phyloP scores from a whole-genome alignment of 805 yeast genomes.

The Teunomyces aglyptinius region DNA sequence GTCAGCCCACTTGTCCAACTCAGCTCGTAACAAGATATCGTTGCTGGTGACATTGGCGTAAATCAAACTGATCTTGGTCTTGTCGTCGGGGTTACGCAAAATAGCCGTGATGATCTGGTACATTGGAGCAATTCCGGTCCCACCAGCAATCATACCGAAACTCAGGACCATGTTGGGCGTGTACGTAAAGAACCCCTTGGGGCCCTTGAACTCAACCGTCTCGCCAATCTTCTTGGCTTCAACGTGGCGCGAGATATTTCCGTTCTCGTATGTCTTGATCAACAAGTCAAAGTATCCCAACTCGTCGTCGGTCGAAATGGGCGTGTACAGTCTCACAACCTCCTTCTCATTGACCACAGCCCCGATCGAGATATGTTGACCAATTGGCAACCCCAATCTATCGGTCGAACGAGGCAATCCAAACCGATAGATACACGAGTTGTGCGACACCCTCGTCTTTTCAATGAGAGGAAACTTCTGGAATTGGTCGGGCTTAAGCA shows the following conservation, averaged over 20 bases:
- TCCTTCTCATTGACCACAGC: slow-evolving; percentile 78
- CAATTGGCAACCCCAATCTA: slow-evolving; percentile 84
- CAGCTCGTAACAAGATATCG: slow-evolving; percentile 78
- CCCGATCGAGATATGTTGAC: slow-evolving; percentile 85
- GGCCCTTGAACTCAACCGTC: slow-evolving; percentile 76
- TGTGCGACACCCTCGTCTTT: slow-evolving; percentile 73
- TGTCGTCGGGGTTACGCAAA: slow-evolving; percentile 71
- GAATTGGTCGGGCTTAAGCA: slow-evolving; percentile 64
- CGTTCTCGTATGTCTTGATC: slow-evolving; percentile 82
- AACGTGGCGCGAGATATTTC: slow-evolving; percentile 76
- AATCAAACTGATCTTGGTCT: slow-evolving; percentile 68
- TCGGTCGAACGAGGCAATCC: slow-evolving; percentile 74
- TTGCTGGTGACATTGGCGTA: slow-evolving; percentile 80
- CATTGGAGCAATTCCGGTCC: slow-evolving; percentile 97
- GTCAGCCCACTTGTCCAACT: slow-evolving; percentile 64
- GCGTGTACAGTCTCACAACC: slow-evolving; percentile 84
- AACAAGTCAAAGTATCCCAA: slow-evolving; percentile 81
- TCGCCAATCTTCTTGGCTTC: slow-evolving; percentile 78
- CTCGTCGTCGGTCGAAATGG: slow-evolving; percentile 76
- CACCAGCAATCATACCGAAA: slow-evolving; percentile 93
- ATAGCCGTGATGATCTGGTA: slow-evolving; percentile 86
- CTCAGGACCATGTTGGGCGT: slow-evolving; percentile 71
- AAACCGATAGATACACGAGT: slow-evolving; percentile 80
- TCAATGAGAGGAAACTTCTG: slow-evolving; percentile 77
- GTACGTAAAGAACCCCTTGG: slow-evolving; percentile 85